Base-by-base conservation (phyloP, 2,329 filamentous ascomycete genomes). In the Fusarium nodosum region DNA sequence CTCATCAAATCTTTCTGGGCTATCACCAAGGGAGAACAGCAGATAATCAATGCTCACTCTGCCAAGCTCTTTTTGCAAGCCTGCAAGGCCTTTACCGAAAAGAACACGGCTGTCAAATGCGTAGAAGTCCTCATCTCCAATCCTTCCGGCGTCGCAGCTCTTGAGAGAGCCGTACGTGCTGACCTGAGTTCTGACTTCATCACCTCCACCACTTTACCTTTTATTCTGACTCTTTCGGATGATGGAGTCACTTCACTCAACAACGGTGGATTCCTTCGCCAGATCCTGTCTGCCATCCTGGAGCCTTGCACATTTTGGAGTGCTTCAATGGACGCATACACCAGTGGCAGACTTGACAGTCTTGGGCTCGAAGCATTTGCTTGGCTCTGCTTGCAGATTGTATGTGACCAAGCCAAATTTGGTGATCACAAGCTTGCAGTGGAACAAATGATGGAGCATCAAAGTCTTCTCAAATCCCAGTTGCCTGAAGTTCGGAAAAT, bases 271-370 rank as follows among this genome's bases (percentile, higher is more conserved):
- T 75, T 75, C 2, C 66, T 75, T 12, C 57, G 56, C 0, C 64
- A 73, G 1, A 26, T 75, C 16, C 48, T 89, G 4, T 72, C 89
- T 0, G 76, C 78, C 1, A 77, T 90, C 4, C 75, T 85, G 3
- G 77, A 86, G 2, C 88, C 88, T 0, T 82, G 83, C 0, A 84
- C 84, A 0, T 79, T 89, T 15, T 90, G 88, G 88, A 79, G 81
- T 18, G 79, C 81, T 0, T 71, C 88, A 3, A 41, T 85, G 20
- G 62, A 77, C 1, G 65, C 75, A 2, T 78, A 78, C 44, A 52
- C 71, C 6, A 59, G 34, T 3, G 66, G 74, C 10, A 60, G 66
- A 2, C 75, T 87, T 10, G 68, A 76, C 3, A 71, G 79, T 2
- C 67, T 66, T 0, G 74, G 77, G 0, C 69, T 80, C 3, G 71